Conservation (phyloP, 805 yeast species). For the Ogataea ramenticola region DNA sequence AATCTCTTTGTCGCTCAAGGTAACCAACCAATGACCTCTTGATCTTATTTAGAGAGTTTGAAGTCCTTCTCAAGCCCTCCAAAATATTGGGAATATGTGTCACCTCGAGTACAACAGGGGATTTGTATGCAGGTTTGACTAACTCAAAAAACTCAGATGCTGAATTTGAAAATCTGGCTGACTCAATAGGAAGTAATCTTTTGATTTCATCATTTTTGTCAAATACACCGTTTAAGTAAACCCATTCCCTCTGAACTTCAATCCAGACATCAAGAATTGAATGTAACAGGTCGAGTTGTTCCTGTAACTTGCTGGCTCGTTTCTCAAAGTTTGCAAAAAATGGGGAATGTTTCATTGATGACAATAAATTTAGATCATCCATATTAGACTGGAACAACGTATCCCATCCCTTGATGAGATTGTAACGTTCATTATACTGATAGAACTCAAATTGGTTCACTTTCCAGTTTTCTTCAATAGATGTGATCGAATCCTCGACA, state of each 20-base stretch:
- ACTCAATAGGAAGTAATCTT: constrained; percentile 61
- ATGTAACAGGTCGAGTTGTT: constrained; percentile 42
- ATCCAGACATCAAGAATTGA: constrained; percentile 62
- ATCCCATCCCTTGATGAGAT: constrained; percentile 66
- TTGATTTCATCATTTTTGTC: constrained; percentile 51
- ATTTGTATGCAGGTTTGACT: constrained; percentile 41
- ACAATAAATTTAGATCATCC: constrained; percentile 54
- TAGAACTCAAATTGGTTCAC: constrained; percentile 42
- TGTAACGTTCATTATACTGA: constrained; percentile 41
- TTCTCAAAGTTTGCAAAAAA: constrained; percentile 54
- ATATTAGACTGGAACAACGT: constrained; percentile 46
- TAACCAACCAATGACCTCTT: constrained; percentile 66
- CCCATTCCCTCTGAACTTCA: constrained; percentile 85
- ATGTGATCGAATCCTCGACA: constrained; percentile 48
- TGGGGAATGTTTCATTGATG: constrained; percentile 66
- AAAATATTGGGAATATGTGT: constrained; percentile 42
- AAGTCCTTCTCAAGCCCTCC: constrained; percentile 37
- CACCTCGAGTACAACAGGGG: constrained; percentile 49
- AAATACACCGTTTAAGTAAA: constrained; percentile 76
- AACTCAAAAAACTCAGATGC: constrained; percentile 53
- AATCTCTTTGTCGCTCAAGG: constrained; percentile 69
- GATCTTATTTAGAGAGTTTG: constrained; percentile 51
- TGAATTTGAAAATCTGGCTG: constrained; percentile 54
- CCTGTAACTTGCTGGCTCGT: constrained; percentile 48
- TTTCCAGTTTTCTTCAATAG: constrained; percentile 53